A percentile compares a stretch with the other conserved stretches of the same genome.
Evolutionary conservation across 2,329 filamentous ascomycete genomes (phyloP).

Genomic region (Tolypocladium ophioglossoides): DNA sequence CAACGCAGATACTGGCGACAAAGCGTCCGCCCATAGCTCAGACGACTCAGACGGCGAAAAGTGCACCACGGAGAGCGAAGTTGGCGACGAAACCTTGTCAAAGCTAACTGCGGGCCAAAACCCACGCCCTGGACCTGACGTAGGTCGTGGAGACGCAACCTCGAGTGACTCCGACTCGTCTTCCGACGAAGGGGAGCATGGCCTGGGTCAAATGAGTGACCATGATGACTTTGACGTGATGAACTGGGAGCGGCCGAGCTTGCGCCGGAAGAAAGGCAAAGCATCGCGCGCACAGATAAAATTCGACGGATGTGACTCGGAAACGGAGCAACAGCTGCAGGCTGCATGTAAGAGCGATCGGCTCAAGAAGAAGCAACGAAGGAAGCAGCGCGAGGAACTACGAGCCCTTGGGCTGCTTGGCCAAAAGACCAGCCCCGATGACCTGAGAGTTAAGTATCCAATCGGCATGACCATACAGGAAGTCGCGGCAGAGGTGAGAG

Average conservation of each 20-base stretch:
- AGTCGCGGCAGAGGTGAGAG: constrained; percentile 60
- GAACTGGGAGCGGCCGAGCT: constrained; percentile 65
- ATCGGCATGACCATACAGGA: constrained; percentile 61
- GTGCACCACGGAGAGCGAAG: not conserved
- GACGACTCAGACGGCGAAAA: not conserved
- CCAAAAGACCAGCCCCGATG: constrained; percentile 41
- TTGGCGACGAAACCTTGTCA: not conserved
- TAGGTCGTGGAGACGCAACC: no score
- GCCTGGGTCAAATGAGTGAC: constrained; percentile 6
- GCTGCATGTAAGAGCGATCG: constrained; percentile 57
- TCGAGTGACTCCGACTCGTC: not conserved
- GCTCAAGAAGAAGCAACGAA: constrained; percentile 59
- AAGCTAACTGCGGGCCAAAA: not conserved
- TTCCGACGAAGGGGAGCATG: not conserved
- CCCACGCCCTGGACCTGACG: no score
- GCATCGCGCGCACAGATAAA: constrained; percentile 43
- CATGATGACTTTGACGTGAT: constrained; percentile 72
- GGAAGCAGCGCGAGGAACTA: constrained; percentile 58
- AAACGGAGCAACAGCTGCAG: constrained; percentile 51
- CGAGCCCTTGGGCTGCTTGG: constrained; percentile 57
- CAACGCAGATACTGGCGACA: not conserved
- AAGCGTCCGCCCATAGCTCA: not conserved
- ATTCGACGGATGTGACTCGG: constrained; percentile 51
- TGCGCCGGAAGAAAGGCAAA: constrained; percentile 52
- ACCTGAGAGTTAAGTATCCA: constrained; percentile 61